Evolutionary conservation across 108 stramenopile genomes (phyloP), one percentile per base, ranked within the genome.

Genomic region (Thalassiosira profunda): DNA sequence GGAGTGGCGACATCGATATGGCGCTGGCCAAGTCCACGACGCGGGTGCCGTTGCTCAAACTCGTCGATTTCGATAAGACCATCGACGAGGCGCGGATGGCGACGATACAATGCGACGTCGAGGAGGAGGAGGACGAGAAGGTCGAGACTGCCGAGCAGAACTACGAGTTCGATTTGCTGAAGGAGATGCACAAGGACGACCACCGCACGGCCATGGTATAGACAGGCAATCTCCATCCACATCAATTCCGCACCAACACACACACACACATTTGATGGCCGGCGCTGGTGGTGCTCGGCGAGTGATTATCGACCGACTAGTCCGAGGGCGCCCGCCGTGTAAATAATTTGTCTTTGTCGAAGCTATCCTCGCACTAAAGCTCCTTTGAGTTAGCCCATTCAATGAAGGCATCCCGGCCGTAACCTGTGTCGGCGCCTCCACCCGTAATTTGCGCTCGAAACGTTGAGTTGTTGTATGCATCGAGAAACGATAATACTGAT

Each of bases 11-110:
- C 17, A 91, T 94, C 37, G 86, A 94, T 57, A 87, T 86, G 80
- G 72, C 79, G n/a, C 81, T 85, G 3, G 93, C 90, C 12, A 88
- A 91, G 56, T 52, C 81, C 37, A 89, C 87, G 20, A 63, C 84
- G 8, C 76, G 90, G 12, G 72, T 73, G 20, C 83, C 89, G 2
- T 57, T 94, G 47, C 58, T 85, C n/a, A 77, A 86, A 43, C 33
- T 94, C 52, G 92, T 91, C 18, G 92, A 93, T 37, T 94, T 87
- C 63, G 58, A 76, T 15, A 83, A 87, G 59, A 58, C 80, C 1
- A 7, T 66, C 35, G 77, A 82, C 9, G 55, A 47, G 2, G 85
- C 75, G 23, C 24, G 59, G 1, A 1, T 63, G 51, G 38, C 20
- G 14, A 36, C 36, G 11, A 33, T 76, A 68, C 44, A 76, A 43